These are phyloP conservation scores for Metschnikowia kunwiensis DNA, from an alignment of 805 yeast species.

Conservation along the genomic window DNA sequence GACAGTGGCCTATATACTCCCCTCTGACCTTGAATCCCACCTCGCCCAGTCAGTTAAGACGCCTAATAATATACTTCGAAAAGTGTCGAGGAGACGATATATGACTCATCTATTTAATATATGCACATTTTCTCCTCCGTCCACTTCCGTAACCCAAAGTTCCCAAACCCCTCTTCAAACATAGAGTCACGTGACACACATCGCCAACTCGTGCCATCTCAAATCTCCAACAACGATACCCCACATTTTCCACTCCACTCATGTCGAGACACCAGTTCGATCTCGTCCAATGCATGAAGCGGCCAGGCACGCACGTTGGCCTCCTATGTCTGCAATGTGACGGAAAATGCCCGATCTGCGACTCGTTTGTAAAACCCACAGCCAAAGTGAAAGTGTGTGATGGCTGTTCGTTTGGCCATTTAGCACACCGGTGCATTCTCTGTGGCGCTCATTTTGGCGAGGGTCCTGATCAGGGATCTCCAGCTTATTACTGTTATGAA, in stretches of 20 bases:
- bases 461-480: constrained; percentile 37
- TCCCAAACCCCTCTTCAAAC: not conserved
- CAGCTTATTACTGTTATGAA: constrained; percentile 79
- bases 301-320: constrained; percentile 74
- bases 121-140: not conserved
- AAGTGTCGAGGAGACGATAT: too few relatives aligned
- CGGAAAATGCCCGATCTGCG: constrained; percentile 89
- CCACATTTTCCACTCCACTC: too few relatives aligned
- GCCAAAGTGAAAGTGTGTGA: constrained; percentile 72
- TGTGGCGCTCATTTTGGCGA: constrained; percentile 66
- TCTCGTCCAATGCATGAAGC: constrained; percentile 77
- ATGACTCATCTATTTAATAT: too few relatives aligned
- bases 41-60: too few relatives aligned
- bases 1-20: too few relatives aligned
- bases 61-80: too few relatives aligned
- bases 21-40: too few relatives aligned
- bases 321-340: constrained; percentile 80
- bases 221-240: too few relatives aligned
- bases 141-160: not conserved
- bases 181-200: not conserved
- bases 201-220: too few relatives aligned
- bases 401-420: constrained; percentile 76
- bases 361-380: constrained; percentile 73
- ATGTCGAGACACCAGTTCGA: constrained; percentile 94
- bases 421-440: constrained; percentile 65